phyloP scores from a whole-genome alignment of 2,329 filamentous ascomycete species.

The Tolypocladium nubicola region DNA sequence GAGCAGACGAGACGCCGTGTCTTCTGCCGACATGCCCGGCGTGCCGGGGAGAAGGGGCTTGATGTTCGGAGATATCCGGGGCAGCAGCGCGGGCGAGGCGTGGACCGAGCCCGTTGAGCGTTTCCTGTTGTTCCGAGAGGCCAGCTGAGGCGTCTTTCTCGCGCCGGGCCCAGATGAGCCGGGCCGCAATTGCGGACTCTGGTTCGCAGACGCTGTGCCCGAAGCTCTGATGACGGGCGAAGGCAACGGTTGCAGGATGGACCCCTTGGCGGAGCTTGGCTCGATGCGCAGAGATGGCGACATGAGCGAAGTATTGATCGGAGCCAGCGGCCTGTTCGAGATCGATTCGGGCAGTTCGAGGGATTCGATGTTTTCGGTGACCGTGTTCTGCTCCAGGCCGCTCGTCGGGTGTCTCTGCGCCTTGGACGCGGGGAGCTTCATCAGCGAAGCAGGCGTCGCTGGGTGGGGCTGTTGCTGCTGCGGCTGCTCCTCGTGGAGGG shows the following conservation, averaged over 20 bases:
- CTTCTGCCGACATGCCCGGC: slow-evolving; percentile 41
- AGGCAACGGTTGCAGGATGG: slow-evolving; percentile 36
- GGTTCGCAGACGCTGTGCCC: slow-evolving; percentile 42
- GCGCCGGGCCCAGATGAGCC: slow-evolving; percentile 34
- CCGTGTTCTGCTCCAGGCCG: slow-evolving; percentile 28
- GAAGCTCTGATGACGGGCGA: slow-evolving; percentile 36
- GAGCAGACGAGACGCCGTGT: slow-evolving; percentile 61
- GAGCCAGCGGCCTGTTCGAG: slow-evolving; percentile 16
- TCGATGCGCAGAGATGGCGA: slow-evolving; percentile 25
- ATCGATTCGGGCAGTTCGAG: slow-evolving; percentile 65
- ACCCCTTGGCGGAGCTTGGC: slow-evolving; percentile 34
- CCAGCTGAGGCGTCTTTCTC: slow-evolving; percentile 45
- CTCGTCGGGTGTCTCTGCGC: slow-evolving; percentile 33
- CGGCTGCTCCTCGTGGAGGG: slow-evolving; percentile 2
- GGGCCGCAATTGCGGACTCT: slow-evolving; percentile 53
- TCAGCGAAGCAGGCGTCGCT: slow-evolving; percentile 79
- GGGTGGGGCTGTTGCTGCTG: slow-evolving; percentile 41
- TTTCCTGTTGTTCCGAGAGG: slow-evolving; percentile 54
- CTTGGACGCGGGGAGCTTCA: slow-evolving; percentile 57
- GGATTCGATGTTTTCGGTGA: slow-evolving; percentile 43
- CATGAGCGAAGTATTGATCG: slow-evolving; percentile 32
- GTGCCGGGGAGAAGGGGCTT: slow-evolving; percentile 71
- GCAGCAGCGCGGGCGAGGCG: slow-evolving; percentile 77
- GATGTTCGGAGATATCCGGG: slow-evolving; percentile 88
- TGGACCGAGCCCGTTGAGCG: slow-evolving; percentile 63